Evolutionary conservation across 345 rosid genomes (phyloP).

Genomic region (Boechera divaricarpa): DNA sequence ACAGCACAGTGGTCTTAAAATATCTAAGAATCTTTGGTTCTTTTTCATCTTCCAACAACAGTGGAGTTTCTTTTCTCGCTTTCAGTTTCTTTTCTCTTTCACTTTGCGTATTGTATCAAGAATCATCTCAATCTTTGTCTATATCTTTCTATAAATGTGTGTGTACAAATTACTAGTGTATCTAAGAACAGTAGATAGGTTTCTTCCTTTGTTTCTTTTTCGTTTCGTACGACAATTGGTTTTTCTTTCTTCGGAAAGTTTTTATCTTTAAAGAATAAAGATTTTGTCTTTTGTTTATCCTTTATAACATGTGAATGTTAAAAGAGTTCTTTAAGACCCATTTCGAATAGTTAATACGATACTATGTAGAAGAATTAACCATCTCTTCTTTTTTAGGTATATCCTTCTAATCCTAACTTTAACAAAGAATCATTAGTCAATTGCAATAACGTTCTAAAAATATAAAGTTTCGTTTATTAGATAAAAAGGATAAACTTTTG

Average conservation of each 20-base stretch:
- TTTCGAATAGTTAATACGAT: too few species aligned
- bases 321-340: neutral
- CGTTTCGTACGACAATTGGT: conserved; percentile 37
- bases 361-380: too few species aligned
- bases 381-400: too few species aligned
- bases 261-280: neutral
- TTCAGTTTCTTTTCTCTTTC: conserved; percentile 28
- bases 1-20: conserved; percentile 7
- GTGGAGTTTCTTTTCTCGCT: conserved; percentile 40
- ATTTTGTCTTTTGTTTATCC: conserved; percentile 1
- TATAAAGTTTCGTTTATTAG: too few species aligned
- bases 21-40: conserved; percentile 17
- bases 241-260: conserved; percentile 23
- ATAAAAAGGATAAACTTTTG: too few species aligned
- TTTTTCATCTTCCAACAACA: conserved; percentile 36
- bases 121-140: conserved; percentile 36
- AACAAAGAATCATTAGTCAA: too few species aligned
- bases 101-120: conserved; percentile 31
- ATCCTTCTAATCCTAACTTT: too few species aligned
- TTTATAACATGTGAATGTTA: conserved; percentile 22
- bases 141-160: conserved; percentile 35
- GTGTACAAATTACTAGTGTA: conserved; percentile 27
- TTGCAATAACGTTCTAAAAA: too few species aligned
- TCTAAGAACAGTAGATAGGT: conserved; percentile 21
- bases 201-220: conserved; percentile 16